These are phyloP conservation scores for Mycena kentingensis DNA, from an alignment of 768 basidiomycete genomes.

Conservation along the genomic window DNA sequence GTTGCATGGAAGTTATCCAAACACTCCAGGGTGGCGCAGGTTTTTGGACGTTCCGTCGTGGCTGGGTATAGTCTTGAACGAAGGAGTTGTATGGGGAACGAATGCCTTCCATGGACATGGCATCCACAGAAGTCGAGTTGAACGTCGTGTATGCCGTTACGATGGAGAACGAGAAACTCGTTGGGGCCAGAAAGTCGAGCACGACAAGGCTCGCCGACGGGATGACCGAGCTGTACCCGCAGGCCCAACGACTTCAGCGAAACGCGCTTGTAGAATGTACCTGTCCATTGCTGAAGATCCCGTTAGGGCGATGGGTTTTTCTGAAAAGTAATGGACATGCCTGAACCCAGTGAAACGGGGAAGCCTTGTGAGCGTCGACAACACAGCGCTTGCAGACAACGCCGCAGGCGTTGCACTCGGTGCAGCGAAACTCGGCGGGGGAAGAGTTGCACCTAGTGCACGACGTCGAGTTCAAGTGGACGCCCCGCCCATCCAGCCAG, in stretches of 20 bases:
- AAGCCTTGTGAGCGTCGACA: slow-evolving; percentile 7
- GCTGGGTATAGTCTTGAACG: slow-evolving; percentile 12
- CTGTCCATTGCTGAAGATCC: slow-evolving; percentile 14
- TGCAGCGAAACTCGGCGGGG: slow-evolving; percentile 9
- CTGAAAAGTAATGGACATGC: slow-evolving; percentile 1
- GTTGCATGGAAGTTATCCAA: too few species aligned
- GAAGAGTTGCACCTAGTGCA: slow-evolving; percentile 4
- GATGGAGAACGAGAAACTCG: slow-evolving; percentile 15
- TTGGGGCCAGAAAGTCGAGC: background rate
- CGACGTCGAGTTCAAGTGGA: background rate
- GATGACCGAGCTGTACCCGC: slow-evolving; percentile 22
- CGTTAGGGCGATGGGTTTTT: background rate
- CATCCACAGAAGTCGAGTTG: slow-evolving; percentile 19
- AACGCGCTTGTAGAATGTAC: slow-evolving; percentile 8
- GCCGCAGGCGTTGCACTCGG: slow-evolving; percentile 16
- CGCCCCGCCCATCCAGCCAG: slow-evolving; percentile 5
- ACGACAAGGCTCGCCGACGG: background rate
- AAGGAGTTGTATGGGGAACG: slow-evolving; percentile 12
- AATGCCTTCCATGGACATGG: background rate
- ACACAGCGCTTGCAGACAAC: slow-evolving; percentile 19
- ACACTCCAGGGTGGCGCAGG: too few species aligned
- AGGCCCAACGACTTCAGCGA: slow-evolving; percentile 21
- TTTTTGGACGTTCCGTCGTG: slow-evolving; percentile 4
- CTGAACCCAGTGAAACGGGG: slow-evolving; percentile 20
- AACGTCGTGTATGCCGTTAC: slow-evolving; percentile 15